These are phyloP conservation scores for Paraleonurus japonicus DNA, from an alignment of 257 asterid species.

Conservation along the genomic window DNA sequence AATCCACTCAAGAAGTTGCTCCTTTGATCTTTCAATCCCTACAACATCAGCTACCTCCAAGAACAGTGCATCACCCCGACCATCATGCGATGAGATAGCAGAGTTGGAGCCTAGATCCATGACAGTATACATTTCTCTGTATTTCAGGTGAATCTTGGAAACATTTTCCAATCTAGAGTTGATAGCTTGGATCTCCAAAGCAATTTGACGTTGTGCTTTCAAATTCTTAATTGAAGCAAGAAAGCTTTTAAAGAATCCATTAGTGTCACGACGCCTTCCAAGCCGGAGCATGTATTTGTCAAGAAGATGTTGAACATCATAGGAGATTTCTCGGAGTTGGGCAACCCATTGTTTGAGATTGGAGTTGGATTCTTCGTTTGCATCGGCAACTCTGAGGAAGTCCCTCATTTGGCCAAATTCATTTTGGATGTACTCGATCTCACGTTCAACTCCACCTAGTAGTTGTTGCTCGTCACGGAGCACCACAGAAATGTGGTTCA, in stretches of 20 bases:
- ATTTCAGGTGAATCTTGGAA: neutral
- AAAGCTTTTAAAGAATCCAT: neutral
- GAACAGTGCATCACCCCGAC: neutral
- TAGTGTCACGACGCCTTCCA: neutral
- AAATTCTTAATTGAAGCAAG: neutral
- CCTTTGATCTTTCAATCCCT: conserved; percentile 1
- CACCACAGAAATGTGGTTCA: neutral
- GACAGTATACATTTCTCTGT: neutral
- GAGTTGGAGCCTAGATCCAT: conserved; percentile 1
- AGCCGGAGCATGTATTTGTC: neutral
- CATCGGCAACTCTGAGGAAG: neutral
- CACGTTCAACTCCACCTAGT: neutral
- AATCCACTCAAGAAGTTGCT: neutral
- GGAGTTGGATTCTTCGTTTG: conserved; percentile 2
- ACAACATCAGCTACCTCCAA: neutral
- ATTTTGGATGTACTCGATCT: neutral
- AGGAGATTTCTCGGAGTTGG: conserved; percentile 1
- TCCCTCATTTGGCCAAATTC: neutral
- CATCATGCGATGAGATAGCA: neutral
- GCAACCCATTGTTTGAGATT: conserved; percentile 1
- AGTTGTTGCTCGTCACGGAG: neutral
- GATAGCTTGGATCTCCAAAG: neutral
- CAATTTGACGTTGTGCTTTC: neutral
- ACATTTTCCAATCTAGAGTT: neutral
- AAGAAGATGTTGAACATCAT: conserved; percentile 1